Conservation (phyloP, 768 basidiomycete species). For the Leccinellum luteum region DNA sequence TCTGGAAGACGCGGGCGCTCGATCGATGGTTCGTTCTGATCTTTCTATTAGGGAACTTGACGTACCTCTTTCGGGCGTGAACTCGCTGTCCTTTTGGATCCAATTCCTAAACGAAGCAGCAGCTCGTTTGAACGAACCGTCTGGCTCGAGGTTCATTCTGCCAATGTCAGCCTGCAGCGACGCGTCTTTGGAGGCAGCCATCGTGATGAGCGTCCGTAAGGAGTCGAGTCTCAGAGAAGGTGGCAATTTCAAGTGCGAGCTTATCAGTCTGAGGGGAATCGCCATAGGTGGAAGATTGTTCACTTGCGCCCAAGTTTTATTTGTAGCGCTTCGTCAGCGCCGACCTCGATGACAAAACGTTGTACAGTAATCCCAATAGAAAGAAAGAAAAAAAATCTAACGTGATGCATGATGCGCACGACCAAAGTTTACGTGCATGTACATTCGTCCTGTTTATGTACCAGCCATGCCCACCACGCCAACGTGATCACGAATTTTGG, state of each 20-base stretch:
- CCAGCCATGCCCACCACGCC: constrained; percentile 90
- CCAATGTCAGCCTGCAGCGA: constrained; percentile 49
- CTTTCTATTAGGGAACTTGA: not conserved
- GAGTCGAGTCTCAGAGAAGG: not conserved
- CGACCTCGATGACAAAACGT: constrained; percentile 11
- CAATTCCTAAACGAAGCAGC: constrained; percentile 51
- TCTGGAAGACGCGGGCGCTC: constrained; percentile 41
- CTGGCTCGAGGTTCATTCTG: constrained; percentile 49
- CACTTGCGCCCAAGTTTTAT: not conserved
- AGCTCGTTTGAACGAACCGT: constrained; percentile 68
- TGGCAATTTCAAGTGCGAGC: not conserved
- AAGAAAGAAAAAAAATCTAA: not conserved
- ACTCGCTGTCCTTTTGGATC: constrained; percentile 57
- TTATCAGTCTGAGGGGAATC: constrained; percentile 4
- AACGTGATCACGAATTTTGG: constrained; percentile 85
- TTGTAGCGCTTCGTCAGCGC: constrained; percentile 3
- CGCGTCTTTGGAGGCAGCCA: constrained; percentile 34
- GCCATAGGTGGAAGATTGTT: constrained; percentile 20
- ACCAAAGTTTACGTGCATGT: no score
- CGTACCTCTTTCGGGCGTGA: constrained; percentile 74
- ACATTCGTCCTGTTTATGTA: constrained; percentile 36
- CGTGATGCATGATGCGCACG: not conserved
- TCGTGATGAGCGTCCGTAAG: constrained; percentile 7
- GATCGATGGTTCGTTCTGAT: not conserved
- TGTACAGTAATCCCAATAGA: constrained; percentile 10